These are phyloP conservation scores for Leucosporidium creatinivorum DNA, from an alignment of 768 basidiomycete species.

Conservation along the genomic window DNA sequence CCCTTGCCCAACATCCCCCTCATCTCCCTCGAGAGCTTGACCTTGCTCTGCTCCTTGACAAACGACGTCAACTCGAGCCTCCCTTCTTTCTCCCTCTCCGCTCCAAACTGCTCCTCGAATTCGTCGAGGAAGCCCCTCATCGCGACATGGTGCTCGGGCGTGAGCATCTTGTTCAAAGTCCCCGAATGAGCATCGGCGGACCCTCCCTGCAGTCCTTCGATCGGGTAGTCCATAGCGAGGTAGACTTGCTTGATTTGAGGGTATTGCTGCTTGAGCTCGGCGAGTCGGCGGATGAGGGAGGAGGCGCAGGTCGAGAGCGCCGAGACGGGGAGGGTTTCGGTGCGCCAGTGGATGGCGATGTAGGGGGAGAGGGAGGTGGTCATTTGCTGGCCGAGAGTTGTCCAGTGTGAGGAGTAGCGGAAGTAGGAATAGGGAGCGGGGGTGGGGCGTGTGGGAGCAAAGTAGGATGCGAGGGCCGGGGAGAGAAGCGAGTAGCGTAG, in stretches of 20 bases:
- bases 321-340: conserved; percentile 49
- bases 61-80: conserved; percentile 48
- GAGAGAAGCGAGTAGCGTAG: conserved; percentile 41
- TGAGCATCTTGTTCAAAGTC: conserved; percentile 47
- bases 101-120: conserved; percentile 42
- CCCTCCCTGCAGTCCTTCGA: conserved; percentile 31
- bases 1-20: conserved; percentile 6
- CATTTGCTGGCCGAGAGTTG: conserved; percentile 45
- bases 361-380: conserved; percentile 44
- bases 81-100: neutral
- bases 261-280: conserved; percentile 32
- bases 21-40: conserved; percentile 24
- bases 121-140: conserved; percentile 31
- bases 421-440: conserved; percentile 37
- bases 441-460: conserved; percentile 1
- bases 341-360: conserved; percentile 54
- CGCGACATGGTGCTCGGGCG: conserved; percentile 47
- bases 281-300: conserved; percentile 49
- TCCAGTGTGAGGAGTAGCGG: conserved; percentile 48
- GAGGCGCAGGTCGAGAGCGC: conserved; percentile 50
- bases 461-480: conserved; percentile 44
- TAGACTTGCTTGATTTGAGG: conserved; percentile 46
- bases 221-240: conserved; percentile 55
- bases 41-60: conserved; percentile 40
- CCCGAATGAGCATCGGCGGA: conserved; percentile 43